Percentiles rank a stretch among this genome's conserved stretches.
phyloP scores from a whole-genome alignment of 495 filamentous ascomycete genomes.

The Xylaria bambusicola region DNA sequence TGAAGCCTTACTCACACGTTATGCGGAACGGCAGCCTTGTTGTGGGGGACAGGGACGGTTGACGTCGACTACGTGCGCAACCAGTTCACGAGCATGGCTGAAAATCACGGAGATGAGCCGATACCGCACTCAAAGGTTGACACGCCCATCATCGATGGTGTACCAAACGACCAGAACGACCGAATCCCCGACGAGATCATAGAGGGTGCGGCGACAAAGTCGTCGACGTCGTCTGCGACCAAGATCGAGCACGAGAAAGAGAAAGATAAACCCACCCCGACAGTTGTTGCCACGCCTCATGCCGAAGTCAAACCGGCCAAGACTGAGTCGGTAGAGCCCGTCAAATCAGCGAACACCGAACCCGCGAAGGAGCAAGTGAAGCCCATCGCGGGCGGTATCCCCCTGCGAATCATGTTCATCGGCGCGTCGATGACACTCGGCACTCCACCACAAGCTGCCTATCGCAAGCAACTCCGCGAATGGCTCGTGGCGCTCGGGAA shows the following conservation, averaged over 20 bases:
- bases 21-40: slow-evolving; percentile 1
- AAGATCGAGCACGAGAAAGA: not conserved
- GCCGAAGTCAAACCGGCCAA: not conserved
- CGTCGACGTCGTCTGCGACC: too few relatives aligned
- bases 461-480: slow-evolving; percentile 48
- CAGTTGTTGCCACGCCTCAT: not conserved
- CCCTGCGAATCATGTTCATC: slow-evolving; percentile 55
- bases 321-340: not conserved
- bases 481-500: slow-evolving; percentile 37
- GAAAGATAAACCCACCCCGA: not conserved
- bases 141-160: slow-evolving; percentile 19
- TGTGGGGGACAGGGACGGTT: slow-evolving; percentile 19
- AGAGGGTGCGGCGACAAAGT: slow-evolving; percentile 4
- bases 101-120: slow-evolving; percentile 8
- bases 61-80: slow-evolving; percentile 20
- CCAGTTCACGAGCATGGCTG: not conserved
- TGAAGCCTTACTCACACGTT: slow-evolving; percentile 3
- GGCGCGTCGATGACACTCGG: slow-evolving; percentile 63
- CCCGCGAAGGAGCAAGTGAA: not conserved
- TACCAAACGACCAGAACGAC: slow-evolving; percentile 17
- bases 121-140: not conserved
- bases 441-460: slow-evolving; percentile 55
- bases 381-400: slow-evolving; percentile 27
- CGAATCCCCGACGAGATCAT: slow-evolving; percentile 15
- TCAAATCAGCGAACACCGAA: not conserved